Conservation (phyloP, 192 early-diverging fungal species). For the Spizellomyces punctatus region DNA sequence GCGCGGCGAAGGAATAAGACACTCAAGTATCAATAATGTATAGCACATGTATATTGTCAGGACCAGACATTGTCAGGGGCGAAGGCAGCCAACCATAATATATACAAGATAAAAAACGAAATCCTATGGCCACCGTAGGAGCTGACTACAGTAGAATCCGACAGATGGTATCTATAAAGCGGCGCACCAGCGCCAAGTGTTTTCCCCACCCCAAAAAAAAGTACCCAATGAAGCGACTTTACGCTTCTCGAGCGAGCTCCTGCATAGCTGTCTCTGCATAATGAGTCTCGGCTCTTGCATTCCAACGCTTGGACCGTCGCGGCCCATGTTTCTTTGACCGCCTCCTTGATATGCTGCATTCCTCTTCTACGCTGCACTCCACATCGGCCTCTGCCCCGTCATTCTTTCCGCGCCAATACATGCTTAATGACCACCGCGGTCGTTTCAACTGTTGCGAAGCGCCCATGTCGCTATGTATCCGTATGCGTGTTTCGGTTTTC, state of each 20-base stretch:
- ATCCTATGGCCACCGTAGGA: too few relatives aligned
- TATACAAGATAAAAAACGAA: too few relatives aligned
- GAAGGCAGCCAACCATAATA: too few relatives aligned
- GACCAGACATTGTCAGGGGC: too few relatives aligned
- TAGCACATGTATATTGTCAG: too few relatives aligned
- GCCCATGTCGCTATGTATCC: background rate
- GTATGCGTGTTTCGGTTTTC: background rate
- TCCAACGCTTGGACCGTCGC: constrained; percentile 19
- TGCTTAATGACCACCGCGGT: background rate
- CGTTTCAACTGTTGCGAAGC: background rate
- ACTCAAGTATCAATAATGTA: too few relatives aligned
- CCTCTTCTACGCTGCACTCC: constrained; percentile 1
- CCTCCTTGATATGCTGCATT: background rate
- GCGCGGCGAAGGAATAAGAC: too few relatives aligned
- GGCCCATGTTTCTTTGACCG: constrained; percentile 6
- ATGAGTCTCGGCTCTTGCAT: constrained; percentile 15
- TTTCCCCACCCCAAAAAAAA: too few relatives aligned
- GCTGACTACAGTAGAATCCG: too few relatives aligned
- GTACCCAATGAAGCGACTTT: too few relatives aligned
- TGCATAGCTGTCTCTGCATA: background rate
- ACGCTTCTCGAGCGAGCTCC: background rate
- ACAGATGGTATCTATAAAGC: too few relatives aligned
- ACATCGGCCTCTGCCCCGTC: background rate
- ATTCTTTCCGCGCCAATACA: background rate
- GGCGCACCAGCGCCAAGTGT: too few relatives aligned